Conservation (phyloP, 768 basidiomycete species). For the Scleroderma citrinum region DNA sequence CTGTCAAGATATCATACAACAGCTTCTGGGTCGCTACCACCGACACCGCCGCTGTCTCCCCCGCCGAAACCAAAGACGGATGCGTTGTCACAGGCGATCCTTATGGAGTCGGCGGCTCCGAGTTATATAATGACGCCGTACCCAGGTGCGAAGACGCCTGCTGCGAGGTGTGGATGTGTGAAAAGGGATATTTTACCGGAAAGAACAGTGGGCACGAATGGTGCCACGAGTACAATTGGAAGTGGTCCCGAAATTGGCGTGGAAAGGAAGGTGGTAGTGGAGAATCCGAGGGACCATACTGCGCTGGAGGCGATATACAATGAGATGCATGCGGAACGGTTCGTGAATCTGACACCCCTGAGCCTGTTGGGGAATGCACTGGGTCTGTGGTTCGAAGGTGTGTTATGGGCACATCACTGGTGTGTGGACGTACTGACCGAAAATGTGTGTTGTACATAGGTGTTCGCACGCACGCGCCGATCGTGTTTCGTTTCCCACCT, state of each 20-base stretch:
- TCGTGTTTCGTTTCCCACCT: constrained; percentile 55
- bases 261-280: constrained; percentile 9
- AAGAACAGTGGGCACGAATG: not conserved
- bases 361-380: constrained; percentile 54
- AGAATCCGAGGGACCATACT: constrained; percentile 63
- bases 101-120: constrained; percentile 1
- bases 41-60: not conserved
- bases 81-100: constrained; percentile 2
- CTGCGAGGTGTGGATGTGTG: not conserved
- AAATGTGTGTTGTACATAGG: constrained; percentile 35
- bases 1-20: not conserved
- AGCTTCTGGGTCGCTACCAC: not conserved
- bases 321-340: constrained; percentile 61
- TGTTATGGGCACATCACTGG: constrained; percentile 5
- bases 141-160: not conserved
- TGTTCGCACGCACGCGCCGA: constrained; percentile 59
- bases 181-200: not conserved
- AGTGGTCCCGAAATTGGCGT: too few species aligned
- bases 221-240: not conserved
- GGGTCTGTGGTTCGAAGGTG: constrained; percentile 58
- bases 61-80: constrained; percentile 1
- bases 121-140: not conserved
- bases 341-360: constrained; percentile 62
- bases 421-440: not conserved
- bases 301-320: constrained; percentile 59